Percentiles rank a stretch among this genome's conserved stretches.
Conservation (phyloP, 228 moss, liverwort and hornwort genomes). For the Sphagnum magellanicum region DNA sequence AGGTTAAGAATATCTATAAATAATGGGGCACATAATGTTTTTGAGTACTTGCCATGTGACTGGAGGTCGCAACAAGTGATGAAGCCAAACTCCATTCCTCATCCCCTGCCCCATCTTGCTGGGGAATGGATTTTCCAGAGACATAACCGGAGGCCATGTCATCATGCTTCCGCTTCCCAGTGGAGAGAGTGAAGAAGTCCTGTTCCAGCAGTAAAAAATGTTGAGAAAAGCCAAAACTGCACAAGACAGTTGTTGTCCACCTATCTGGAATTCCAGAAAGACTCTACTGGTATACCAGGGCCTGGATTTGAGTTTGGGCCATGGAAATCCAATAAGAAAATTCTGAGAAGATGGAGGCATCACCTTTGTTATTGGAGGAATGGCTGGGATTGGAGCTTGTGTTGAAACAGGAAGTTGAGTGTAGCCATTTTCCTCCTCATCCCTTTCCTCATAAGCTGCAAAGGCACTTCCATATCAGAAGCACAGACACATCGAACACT, state of each 20-base stretch:
- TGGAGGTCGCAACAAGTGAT: conserved; percentile 18
- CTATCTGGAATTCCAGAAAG: neutral
- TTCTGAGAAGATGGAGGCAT: neutral
- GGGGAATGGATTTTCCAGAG: conserved; percentile 48
- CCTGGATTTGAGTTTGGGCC: neutral
- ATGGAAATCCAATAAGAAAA: neutral
- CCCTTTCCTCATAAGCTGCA: conserved; percentile 77
- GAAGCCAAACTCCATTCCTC: conserved; percentile 25
- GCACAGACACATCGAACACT: no score
- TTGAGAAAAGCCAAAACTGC: neutral
- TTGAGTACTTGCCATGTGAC: conserved; percentile 27
- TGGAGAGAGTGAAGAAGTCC: conserved; percentile 82
- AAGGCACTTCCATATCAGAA: conserved; percentile 10
- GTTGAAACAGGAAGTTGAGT: conserved; percentile 56
- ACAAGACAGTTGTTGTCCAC: neutral
- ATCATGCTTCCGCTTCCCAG: conserved; percentile 86
- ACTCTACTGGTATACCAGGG: neutral
- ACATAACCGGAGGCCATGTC: conserved; percentile 41
- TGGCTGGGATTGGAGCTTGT: conserved; percentile 11
- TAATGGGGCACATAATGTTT: no score
- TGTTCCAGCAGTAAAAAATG: conserved; percentile 16
- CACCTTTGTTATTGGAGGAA: conserved; percentile 82
- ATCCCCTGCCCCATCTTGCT: conserved; percentile 70
- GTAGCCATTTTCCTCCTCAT: conserved; percentile 54
- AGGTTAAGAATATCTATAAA: no score